Evolutionary conservation across 805 yeast genomes (phyloP).

Genomic region (Metschnikowia cerradonensis): DNA sequence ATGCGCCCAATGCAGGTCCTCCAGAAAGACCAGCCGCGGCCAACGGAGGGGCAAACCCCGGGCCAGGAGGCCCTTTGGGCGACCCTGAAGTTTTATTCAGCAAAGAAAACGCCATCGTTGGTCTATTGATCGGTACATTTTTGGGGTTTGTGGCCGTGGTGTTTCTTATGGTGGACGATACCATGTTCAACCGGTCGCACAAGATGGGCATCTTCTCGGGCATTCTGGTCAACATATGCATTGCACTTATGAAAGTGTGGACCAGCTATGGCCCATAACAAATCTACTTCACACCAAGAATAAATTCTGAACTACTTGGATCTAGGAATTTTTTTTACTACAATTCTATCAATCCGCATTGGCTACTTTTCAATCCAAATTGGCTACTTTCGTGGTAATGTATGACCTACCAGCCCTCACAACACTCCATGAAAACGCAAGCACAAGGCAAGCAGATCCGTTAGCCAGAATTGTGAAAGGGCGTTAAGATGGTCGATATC

Average conservation of each 20-base stretch:
- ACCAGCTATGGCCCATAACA: slow-evolving; percentile 4
- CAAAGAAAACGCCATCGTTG: slow-evolving; percentile 66
- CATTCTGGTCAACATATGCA: slow-evolving; percentile 58
- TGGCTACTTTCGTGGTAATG: slow-evolving; percentile 16
- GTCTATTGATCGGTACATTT: slow-evolving; percentile 68
- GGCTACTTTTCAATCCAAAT: no score
- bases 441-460: slow-evolving; percentile 18
- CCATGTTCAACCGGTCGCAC: slow-evolving; percentile 57
- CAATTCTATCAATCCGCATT: no score
- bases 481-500: slow-evolving; percentile 44
- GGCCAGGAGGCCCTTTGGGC: slow-evolving; percentile 1
- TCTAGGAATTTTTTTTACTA: no score
- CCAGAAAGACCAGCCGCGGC: slow-evolving; percentile 32
- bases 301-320: no score
- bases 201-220: slow-evolving; percentile 73
- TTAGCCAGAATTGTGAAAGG: slow-evolving; percentile 30
- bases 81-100: slow-evolving; percentile 7
- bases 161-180: slow-evolving; percentile 56
- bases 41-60: slow-evolving; percentile 7
- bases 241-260: slow-evolving; percentile 52
- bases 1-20: neutral
- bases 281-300: no score
- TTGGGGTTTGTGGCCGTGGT: slow-evolving; percentile 66
- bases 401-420: slow-evolving; percentile 49
- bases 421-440: slow-evolving; percentile 21